A percentile compares a stretch with the other conserved stretches of the same genome.
These are phyloP conservation scores for Leishmania tropica DNA, from an alignment of 208 protist species.

Conservation along the genomic window DNA sequence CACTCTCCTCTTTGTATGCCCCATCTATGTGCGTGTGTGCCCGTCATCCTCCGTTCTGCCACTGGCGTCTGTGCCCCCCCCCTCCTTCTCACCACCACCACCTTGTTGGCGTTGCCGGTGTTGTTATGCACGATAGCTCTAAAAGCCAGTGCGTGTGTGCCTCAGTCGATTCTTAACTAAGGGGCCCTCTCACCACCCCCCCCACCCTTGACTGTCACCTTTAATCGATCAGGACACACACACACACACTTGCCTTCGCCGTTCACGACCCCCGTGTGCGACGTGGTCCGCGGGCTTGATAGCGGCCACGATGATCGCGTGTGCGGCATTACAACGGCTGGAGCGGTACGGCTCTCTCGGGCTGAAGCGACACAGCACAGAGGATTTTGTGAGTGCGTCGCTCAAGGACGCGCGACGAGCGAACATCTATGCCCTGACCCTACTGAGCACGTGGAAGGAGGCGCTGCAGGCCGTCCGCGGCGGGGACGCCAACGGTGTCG, in stretches of 20 bases:
- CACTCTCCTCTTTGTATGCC: background rate
- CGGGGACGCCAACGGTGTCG: background rate
- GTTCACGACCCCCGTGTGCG: background rate
- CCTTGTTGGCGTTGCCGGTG: background rate
- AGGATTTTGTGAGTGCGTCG: constrained; percentile 76
- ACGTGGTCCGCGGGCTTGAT: background rate
- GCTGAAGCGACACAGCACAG: constrained; percentile 68
- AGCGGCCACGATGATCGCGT: constrained; percentile 64
- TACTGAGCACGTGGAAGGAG: constrained; percentile 67
- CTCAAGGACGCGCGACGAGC: constrained; percentile 67
- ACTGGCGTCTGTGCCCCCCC: too few species aligned
- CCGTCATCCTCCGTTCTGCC: background rate
- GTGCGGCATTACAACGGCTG: constrained; percentile 84
- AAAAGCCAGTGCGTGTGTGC: background rate
- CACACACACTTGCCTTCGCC: background rate
- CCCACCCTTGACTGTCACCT: background rate
- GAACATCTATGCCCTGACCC: constrained; percentile 88
- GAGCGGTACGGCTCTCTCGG: constrained; percentile 87
- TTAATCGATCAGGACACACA: background rate
- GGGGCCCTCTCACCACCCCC: background rate
- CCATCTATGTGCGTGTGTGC: background rate
- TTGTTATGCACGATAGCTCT: background rate
- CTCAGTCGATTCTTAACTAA: background rate
- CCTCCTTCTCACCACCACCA: background rate
- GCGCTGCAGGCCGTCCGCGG: constrained; percentile 38